phyloP scores from a whole-genome alignment of 306 rosid species.

The Cicer judaicum region DNA sequence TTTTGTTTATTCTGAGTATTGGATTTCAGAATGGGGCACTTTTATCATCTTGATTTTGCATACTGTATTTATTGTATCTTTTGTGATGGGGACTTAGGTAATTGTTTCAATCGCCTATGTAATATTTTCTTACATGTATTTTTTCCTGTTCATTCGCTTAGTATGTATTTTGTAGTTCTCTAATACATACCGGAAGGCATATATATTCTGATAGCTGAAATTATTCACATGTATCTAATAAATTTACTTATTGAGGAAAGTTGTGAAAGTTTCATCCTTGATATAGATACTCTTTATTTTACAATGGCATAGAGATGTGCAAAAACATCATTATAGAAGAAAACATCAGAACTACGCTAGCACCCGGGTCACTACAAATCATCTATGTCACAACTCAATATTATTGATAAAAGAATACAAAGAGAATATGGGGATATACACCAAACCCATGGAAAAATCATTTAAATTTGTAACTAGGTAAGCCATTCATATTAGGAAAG shows the following conservation, averaged over 20 bases:
- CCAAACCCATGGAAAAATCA: no score
- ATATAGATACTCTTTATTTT: not conserved
- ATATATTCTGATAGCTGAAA: slow-evolving; percentile 32
- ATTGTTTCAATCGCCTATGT: slow-evolving; percentile 24
- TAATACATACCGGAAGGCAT: slow-evolving; percentile 26
- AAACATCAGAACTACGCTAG: no score
- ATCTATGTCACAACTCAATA: no score
- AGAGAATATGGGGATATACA: no score
- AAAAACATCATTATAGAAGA: not conserved
- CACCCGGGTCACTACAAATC: no score
- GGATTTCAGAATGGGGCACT: slow-evolving; percentile 41
- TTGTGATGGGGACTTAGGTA: slow-evolving; percentile 46
- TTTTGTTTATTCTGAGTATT: slow-evolving; percentile 45
- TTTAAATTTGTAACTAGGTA: no score
- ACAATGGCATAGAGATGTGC: not conserved
- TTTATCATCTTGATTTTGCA: slow-evolving; percentile 42
- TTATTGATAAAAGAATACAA: no score
- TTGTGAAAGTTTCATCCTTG: not conserved
- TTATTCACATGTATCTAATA: not conserved
- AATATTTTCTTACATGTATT: slow-evolving; percentile 28
- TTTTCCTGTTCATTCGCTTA: slow-evolving; percentile 17
- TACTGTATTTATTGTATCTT: slow-evolving; percentile 41
- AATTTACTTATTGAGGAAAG: not conserved
- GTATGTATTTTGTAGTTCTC: slow-evolving; percentile 45
- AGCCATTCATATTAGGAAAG: no score